Percentiles rank a stretch among this genome's conserved stretches.
These are phyloP conservation scores for Akanthomyces muscarius DNA, from an alignment of 2,329 filamentous ascomycete species.

Conservation along the genomic window DNA sequence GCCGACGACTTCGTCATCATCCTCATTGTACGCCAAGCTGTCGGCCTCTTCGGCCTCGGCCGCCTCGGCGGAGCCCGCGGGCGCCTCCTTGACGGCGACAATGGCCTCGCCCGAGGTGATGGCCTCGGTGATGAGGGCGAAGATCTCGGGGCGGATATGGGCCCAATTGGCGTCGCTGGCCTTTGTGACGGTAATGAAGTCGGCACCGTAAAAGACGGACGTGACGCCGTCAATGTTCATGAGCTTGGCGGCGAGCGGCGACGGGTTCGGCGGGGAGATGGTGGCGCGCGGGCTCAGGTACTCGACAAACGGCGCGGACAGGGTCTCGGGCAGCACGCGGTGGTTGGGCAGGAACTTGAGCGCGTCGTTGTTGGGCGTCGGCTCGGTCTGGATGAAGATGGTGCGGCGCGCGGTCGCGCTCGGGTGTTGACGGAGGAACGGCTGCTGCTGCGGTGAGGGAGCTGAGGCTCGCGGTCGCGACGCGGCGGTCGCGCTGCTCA, in stretches of 20 bases:
- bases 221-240: conserved; percentile 95
- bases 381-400: conserved; percentile 97
- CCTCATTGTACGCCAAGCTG: conserved; percentile 76
- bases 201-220: conserved; percentile 86
- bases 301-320: conserved; percentile 79
- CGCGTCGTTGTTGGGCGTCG: conserved; percentile 90
- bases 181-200: conserved; percentile 98
- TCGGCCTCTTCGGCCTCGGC: conserved; percentile 53
- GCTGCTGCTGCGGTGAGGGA: neutral
- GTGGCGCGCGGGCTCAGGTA: conserved; percentile 87
- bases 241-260: conserved; percentile 82
- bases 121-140: conserved; percentile 89
- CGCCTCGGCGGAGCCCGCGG: conserved; percentile 39
- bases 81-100: conserved; percentile 65
- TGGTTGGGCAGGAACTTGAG: conserved; percentile 95
- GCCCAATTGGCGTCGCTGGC: conserved; percentile 84
- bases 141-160: conserved; percentile 92
- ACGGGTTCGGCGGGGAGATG: conserved; percentile 82
- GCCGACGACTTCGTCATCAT: conserved; percentile 88
- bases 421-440: conserved; percentile 14
- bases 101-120: conserved; percentile 79
- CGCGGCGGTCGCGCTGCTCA: conserved; percentile 8
- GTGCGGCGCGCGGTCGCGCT: conserved; percentile 45
- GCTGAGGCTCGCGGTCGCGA: neutral
- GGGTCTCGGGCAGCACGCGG: conserved; percentile 69